Base-by-base conservation (phyloP, 2,329 filamentous ascomycete genomes). In the Diaporthe batatas region DNA sequence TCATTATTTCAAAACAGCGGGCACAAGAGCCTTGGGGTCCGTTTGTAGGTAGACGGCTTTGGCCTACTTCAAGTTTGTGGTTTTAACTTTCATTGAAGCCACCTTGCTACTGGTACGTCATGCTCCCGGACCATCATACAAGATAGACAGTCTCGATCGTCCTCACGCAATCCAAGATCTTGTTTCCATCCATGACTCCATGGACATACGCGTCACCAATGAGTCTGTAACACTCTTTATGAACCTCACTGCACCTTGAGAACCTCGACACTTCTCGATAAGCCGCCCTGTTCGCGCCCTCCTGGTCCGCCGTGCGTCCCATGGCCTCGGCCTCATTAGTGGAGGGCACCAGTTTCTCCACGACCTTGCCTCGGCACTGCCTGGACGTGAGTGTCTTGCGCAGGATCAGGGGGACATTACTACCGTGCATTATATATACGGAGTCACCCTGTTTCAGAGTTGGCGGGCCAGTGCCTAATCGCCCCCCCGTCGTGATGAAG, bases 121-220 rank as follows among this genome's bases (percentile, higher is more conserved):
- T 18, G 16, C 42, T n/a, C n/a, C n/a, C 16, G 4, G 42, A n/a
- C 2, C 44, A 23, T 39, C n/a, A 65, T 21, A 51, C 62, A 18
- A 65, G 6, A 16, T 65, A 36, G 8, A 65, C 62, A 32, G 44
- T 51, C 25, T 65, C 12, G 6, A 12, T 18, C 29, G 51, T 21
- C 29, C 4, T 34, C 29, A 53, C 21, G 5, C 53, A 32, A 47
- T 62, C 68, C 68, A 42, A 70, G 18, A 70, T 16, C 42, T 53
- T 51, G 8, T 29, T 47, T 12, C 68, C 47, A 14, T 70, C 55
- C 68, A 70, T 64, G 2, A 70, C 23, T 1, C 68, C 68, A 7
- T 70, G 44, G 1, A 64, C 32, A 16, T 70, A 70, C 0, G 68
- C 55, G 18, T 70, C 68, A 7, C 68, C 68, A 32, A 70, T 29